Evolutionary conservation across 768 basidiomycete genomes (phyloP).

Genomic region (Amanita rimosa): DNA sequence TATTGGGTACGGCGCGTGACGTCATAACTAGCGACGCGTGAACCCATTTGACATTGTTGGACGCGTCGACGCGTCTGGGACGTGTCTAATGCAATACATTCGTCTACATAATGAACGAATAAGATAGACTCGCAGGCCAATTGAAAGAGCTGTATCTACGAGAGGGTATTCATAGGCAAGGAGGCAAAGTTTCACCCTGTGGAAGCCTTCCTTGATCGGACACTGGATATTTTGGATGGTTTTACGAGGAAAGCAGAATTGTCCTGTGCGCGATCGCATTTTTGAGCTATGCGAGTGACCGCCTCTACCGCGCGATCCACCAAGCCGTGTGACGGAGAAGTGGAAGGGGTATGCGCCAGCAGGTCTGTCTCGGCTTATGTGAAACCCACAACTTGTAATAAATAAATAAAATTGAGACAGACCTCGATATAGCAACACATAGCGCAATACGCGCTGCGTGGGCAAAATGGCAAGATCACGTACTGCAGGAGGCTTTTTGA

Average conservation of each 20-base stretch:
- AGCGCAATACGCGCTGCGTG: slow-evolving; percentile 56
- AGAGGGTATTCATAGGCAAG: neutral
- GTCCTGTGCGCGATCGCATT: slow-evolving; percentile 50
- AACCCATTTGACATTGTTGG: neutral
- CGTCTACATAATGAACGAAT: neutral
- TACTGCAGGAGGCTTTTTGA: slow-evolving; percentile 17
- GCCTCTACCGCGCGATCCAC: slow-evolving; percentile 49
- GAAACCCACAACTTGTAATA: slow-evolving; percentile 1
- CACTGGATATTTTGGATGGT: slow-evolving; percentile 2
- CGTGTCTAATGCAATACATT: neutral
- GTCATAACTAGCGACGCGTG: neutral
- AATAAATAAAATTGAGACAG: slow-evolving; percentile 10
- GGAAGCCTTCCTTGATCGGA: neutral
- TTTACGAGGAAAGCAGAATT: slow-evolving; percentile 24
- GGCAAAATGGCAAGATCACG: slow-evolving; percentile 58
- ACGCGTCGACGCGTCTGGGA: no score
- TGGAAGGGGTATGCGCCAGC: slow-evolving; percentile 39
- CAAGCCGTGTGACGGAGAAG: slow-evolving; percentile 40
- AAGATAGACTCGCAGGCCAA: neutral
- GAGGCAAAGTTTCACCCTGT: neutral
- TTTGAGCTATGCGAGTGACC: slow-evolving; percentile 44
- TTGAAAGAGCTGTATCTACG: neutral
- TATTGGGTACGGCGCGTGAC: neutral
- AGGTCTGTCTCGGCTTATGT: slow-evolving; percentile 28
- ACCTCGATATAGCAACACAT: slow-evolving; percentile 55